These are phyloP conservation scores for Leccinum broughii DNA, from an alignment of 768 basidiomycete genomes.

Conservation along the genomic window DNA sequence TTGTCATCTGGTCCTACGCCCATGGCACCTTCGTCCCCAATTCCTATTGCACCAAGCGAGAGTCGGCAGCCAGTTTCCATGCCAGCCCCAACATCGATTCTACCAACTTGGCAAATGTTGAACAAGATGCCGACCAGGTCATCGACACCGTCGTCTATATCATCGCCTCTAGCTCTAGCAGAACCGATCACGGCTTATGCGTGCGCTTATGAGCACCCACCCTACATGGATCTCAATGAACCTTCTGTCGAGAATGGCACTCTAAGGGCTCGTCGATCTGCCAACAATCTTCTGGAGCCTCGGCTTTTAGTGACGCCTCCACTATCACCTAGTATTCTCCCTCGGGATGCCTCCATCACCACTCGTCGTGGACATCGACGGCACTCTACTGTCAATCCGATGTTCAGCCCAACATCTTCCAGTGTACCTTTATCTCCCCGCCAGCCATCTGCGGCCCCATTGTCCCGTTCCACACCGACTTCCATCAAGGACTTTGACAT, in stretches of 20 bases:
- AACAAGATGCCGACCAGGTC: slow-evolving; percentile 68
- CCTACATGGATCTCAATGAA: slow-evolving; percentile 69
- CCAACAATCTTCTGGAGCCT: slow-evolving; percentile 63
- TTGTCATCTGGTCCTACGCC: slow-evolving; percentile 67
- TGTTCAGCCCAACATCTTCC: slow-evolving; percentile 54
- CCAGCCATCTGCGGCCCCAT: slow-evolving; percentile 72
- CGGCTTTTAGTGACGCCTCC: slow-evolving; percentile 74
- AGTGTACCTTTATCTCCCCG: slow-evolving; percentile 80
- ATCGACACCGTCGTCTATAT: slow-evolving; percentile 86
- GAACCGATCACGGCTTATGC: slow-evolving; percentile 78
- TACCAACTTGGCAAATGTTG: slow-evolving; percentile 40
- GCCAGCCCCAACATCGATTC: slow-evolving; percentile 46
- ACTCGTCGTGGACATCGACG: slow-evolving; percentile 64
- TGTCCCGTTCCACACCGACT: slow-evolving; percentile 77
- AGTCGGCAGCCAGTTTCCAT: slow-evolving; percentile 31
- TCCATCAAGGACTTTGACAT: slow-evolving; percentile 99
- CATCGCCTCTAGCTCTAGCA: slow-evolving; percentile 83
- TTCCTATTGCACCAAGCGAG: slow-evolving; percentile 22
- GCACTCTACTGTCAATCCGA: slow-evolving; percentile 67
- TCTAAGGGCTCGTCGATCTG: slow-evolving; percentile 65
- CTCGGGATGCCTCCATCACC: slow-evolving; percentile 47
- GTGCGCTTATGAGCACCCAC: slow-evolving; percentile 58
- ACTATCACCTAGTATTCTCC: slow-evolving; percentile 57
- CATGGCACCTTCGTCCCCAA: slow-evolving; percentile 54
- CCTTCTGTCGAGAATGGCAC: slow-evolving; percentile 37